Evolutionary conservation across 1,284 basidiomycete species (phyloP), one percentile per base, ranked within the genome.

Genomic region (Malassezia japonica): DNA sequence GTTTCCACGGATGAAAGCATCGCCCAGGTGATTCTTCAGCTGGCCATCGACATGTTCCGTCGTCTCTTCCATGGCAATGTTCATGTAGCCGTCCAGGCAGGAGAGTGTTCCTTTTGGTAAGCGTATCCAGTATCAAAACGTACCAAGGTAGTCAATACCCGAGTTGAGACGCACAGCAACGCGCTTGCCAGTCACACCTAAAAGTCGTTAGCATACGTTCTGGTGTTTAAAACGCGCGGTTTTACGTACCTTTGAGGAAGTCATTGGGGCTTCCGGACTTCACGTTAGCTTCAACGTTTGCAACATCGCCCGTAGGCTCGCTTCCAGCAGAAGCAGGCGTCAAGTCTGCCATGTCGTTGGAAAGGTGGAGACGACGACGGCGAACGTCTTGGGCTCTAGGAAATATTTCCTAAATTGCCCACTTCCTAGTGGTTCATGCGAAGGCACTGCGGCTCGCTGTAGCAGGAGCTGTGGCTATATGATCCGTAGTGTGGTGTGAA

Each of bases 1-100:
- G 76, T 96, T 96, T 28, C 92, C 92, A 48, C 92, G 79, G 61
- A 95, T 86, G 75, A 95, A 95, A 25, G 90, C 85, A 74, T 95
- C 90, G 1, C 91, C 90, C 65, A 91, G 95, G 56, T 79, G 80
- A 71, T 90, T 92, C 33, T 87, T 91, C 47, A 86, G 79, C 28
- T 77, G 73, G 9, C 90, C 91, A 62, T 86, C 85, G 12, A 94
- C 87, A 74, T 87, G 84, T 75, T 98, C 92, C 74, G 91, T 86
- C 1, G 91, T 95, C 73, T 95, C 85, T 75, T 98, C 92, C 39
- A 98, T 77, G 4, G 90, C 92, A 50, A 98, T 95, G 76, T 98
- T 98, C 94, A 98, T 76, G 68, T 76, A 76, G 16, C 91, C 94
- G 74, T 98, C 94, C 20, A 98, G 79, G 73, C 94, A 96, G 6